Evolutionary conservation across 306 rosid genomes (phyloP), one percentile per base, ranked within the genome.

Genomic region (Pyrus bretschneideri): DNA sequence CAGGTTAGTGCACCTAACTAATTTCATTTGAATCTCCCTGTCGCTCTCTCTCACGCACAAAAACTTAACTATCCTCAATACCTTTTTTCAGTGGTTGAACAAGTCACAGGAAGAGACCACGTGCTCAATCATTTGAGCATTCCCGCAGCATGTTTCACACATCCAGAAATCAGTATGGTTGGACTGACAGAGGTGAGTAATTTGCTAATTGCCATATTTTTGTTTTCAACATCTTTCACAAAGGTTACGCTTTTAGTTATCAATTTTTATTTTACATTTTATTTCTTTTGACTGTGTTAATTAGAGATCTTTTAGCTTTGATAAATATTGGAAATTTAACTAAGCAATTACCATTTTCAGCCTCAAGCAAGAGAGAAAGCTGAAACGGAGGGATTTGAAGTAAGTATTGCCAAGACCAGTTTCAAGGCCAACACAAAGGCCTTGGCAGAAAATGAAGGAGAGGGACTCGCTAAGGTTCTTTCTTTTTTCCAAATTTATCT

Each of bases 391-490:
- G 96, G 98, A 45, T 94, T 94, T 85, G 97, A 92, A 86, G 84
- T 94, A 31, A 83, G 96, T 78, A 82, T 94, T 81, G 85, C 95
- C 83, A 94, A 90, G 88, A 94, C 98, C 74, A 94, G 98, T 82
- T 94, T 94, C 82, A 94, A 94, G 89, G 98, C 98, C 57, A 94
- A 94, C 91, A 92, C 97, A 9, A 94, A 94, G 85, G 98, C 98
- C 75, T 88, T 94, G 2, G 98, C 95, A 82, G 98, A 94, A 89
- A 94, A 94, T 27, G 98, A 94, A 92, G 98, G 98, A 72, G 98
- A 92, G 79, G 98, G 98, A 59, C 86, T 94, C 72, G 97, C 98
- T 68, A 92, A 94, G 97, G 98, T 92, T 72, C 63, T 55, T 72
- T 78, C 73, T 15, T 49, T 49, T 49, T 49, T 4, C 8, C 55